Conservation (phyloP, 208 protist genomes). For the Trichomonas vaginalis region DNA sequence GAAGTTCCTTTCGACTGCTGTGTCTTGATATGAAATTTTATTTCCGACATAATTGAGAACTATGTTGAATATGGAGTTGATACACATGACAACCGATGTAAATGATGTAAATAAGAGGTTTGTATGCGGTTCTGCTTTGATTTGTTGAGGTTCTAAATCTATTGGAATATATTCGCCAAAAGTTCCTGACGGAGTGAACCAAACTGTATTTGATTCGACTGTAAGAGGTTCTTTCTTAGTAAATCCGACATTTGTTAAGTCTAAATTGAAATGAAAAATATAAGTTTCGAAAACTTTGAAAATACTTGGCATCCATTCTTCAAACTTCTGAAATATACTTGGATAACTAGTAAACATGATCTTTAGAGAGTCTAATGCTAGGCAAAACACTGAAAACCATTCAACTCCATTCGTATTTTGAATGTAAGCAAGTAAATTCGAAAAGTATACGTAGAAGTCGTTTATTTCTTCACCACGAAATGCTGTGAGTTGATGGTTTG, state of each 20-base stretch:
- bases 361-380: not conserved
- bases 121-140: not conserved
- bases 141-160: not conserved
- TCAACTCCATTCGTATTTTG: not conserved
- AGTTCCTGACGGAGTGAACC: not conserved
- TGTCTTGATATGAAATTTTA: not conserved
- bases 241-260: not conserved
- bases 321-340: not conserved
- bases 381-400: not conserved
- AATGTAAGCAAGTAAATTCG: not conserved
- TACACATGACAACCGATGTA: not conserved
- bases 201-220: not conserved
- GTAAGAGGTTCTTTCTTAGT: not conserved
- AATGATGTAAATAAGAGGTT: not conserved
- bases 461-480: not conserved
- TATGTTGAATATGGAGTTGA: not conserved
- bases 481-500: not conserved
- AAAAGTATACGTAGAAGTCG: not conserved
- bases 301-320: not conserved
- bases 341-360: not conserved
- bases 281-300: not conserved
- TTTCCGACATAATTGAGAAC: not conserved
- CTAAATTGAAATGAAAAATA: not conserved
- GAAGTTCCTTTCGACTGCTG: not conserved
- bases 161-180: not conserved